phyloP scores from a whole-genome alignment of 2,329 filamentous ascomycete genomes.

The Monosporascus sp. region DNA sequence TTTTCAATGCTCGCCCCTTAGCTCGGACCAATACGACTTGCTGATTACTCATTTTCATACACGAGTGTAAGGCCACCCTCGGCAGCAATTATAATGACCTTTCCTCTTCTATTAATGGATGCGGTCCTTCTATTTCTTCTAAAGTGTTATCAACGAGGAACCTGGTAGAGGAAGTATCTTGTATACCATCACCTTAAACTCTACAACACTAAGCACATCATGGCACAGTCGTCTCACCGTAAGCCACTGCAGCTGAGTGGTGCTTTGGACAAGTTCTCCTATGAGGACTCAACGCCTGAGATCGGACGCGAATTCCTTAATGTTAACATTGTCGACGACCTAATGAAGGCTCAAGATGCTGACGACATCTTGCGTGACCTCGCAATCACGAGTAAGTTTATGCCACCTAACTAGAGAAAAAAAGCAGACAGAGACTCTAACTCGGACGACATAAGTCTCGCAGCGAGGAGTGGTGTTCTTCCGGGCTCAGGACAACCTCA shows the following conservation, averaged over 20 bases:
- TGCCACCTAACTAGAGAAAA: no score
- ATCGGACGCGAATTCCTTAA: conserved; percentile 51
- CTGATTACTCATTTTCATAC: no score
- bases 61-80: no score
- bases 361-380: conserved; percentile 55
- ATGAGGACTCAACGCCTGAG: conserved; percentile 46
- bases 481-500: conserved; percentile 51
- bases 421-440: background rate
- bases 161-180: no score
- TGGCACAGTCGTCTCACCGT: background rate
- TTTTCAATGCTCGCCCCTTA: no score
- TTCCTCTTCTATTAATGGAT: no score
- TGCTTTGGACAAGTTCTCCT: conserved; percentile 36
- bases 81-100: no score
- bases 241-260: conserved; percentile 31
- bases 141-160: no score
- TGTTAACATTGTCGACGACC: conserved; percentile 46
- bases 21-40: no score
- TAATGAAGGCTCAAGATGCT: conserved; percentile 45
- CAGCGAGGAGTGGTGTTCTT: conserved; percentile 62
- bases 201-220: no score
- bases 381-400: conserved; percentile 50
- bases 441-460: conserved; percentile 39
- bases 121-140: no score
- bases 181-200: no score